Conservation (phyloP, 495 filamentous ascomycete genomes). For the Margaritispora aquatica region DNA sequence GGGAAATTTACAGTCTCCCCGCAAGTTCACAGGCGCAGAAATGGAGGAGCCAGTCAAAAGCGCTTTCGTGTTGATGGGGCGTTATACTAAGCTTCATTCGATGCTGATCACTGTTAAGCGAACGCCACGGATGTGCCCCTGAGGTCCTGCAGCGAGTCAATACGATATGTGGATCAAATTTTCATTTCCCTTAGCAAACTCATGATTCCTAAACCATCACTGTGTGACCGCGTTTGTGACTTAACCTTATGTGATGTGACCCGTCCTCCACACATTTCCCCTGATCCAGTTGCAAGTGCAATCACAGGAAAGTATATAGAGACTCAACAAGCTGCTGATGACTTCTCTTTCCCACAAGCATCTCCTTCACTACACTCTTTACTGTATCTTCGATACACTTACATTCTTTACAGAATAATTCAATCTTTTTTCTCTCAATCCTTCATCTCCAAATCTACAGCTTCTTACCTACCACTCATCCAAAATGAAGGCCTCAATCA, state of each 20-base stretch:
- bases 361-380: slow-evolving; percentile 19
- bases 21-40: background rate
- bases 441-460: background rate
- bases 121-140: background rate
- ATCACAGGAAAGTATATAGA: background rate
- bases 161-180: background rate
- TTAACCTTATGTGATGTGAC: background rate
- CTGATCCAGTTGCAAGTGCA: background rate
- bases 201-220: background rate
- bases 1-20: background rate
- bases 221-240: background rate
- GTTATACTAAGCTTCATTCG: background rate
- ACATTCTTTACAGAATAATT: slow-evolving; percentile 15
- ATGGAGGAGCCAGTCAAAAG: background rate
- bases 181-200: slow-evolving; percentile 1
- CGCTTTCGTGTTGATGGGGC: background rate
- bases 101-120: background rate
- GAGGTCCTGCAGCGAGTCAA: background rate
- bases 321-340: background rate
- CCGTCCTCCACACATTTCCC: background rate
- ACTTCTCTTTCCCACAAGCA: slow-evolving; percentile 9
- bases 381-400: slow-evolving; percentile 22
- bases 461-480: slow-evolving; percentile 1
- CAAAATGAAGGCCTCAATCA: slow-evolving; percentile 22
- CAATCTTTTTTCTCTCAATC: slow-evolving; percentile 1